These are phyloP conservation scores for Scedosporium dehoogii DNA, from an alignment of 2,329 filamentous ascomycete genomes.

Conservation along the genomic window DNA sequence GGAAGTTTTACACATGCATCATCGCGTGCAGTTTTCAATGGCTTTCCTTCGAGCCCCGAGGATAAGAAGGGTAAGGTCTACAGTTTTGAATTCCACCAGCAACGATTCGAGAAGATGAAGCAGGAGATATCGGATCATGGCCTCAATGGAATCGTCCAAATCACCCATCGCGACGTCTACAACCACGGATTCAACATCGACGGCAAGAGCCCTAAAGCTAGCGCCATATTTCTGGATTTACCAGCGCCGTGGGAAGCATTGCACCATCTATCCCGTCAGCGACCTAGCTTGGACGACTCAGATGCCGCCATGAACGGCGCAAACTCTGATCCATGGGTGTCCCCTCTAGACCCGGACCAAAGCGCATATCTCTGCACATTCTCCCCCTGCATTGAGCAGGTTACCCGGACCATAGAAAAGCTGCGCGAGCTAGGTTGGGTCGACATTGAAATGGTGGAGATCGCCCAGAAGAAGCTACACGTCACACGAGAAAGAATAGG, in stretches of 20 bases:
- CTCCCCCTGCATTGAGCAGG: constrained; percentile 94
- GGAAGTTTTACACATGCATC: constrained; percentile 78
- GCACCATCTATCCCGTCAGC: constrained; percentile 57
- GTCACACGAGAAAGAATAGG: constrained; percentile 75
- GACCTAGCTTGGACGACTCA: constrained; percentile 17
- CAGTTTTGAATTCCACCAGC: constrained; percentile 74
- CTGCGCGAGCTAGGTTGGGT: constrained; percentile 80
- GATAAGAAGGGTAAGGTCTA: constrained; percentile 58
- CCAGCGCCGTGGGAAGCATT: constrained; percentile 75
- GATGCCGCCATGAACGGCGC: constrained; percentile 8
- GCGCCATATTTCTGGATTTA: constrained; percentile 68
- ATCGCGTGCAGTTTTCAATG: constrained; percentile 65
- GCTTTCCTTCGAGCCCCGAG: constrained; percentile 40
- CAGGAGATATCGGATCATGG: constrained; percentile 61
- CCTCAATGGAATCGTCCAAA: constrained; percentile 53
- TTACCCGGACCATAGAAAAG: constrained; percentile 71
- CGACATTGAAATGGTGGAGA: constrained; percentile 87
- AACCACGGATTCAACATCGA: constrained; percentile 57
- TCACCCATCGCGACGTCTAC: constrained; percentile 75
- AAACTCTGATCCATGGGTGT: constrained; percentile 30
- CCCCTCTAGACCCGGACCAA: constrained; percentile 59
- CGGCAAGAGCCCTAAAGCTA: constrained; percentile 50
- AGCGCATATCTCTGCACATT: constrained; percentile 83
- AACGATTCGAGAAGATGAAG: constrained; percentile 58
- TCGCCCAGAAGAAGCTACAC: constrained; percentile 69